Base-by-base conservation (phyloP, 2,329 filamentous ascomycete genomes). In the Fusarium concolor region DNA sequence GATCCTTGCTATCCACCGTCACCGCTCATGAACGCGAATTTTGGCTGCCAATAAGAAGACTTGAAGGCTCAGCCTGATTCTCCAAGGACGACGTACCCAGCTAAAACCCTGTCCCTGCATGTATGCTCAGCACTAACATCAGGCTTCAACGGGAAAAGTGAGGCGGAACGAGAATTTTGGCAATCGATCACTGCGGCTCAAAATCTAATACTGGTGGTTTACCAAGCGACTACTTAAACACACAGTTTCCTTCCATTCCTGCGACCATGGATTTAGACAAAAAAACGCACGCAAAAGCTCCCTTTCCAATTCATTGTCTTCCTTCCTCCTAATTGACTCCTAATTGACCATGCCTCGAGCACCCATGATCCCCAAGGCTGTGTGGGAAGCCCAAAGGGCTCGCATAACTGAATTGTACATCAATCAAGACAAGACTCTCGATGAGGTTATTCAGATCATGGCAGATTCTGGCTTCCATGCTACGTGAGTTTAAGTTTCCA, bases 381-480 rank as follows among this genome's bases (percentile, higher is more conserved):
- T 22, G 0, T 68, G 65, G 65, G 46, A 68, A 3, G 18, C 24
- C 0, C 50, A 47, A 2, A 46, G 18, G 5, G 10, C n/a, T 4
- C 60, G 38, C 9, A 68, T 68, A 6, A 20, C 39, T 0, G 26
- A 17, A 2, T 12, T 68, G 2, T 68, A 54, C 3, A 15, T 68
- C 10, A 10, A 33, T 2, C 46, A 65, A 28, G 29, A 51, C 26
- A 68, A 47, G 8, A 65, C 42, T 1, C 51, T 68, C 14, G 43
- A 56, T 1, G 54, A 68, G 1, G 38, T 68, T 1, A 59, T 61
- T 0, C 7, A 53, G 17, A 11, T 18, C 12, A 68, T 68, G 60
- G 10, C n/a, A 0, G 14, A 17, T n/a, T 6, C 15, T 14, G 26
- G n/a, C 0, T 68, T 68, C 8, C 6, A 44, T 17, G 45, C 54